phyloP scores from a whole-genome alignment of 164 flowering plant genomes.

The Cinnamomum micranthum region DNA sequence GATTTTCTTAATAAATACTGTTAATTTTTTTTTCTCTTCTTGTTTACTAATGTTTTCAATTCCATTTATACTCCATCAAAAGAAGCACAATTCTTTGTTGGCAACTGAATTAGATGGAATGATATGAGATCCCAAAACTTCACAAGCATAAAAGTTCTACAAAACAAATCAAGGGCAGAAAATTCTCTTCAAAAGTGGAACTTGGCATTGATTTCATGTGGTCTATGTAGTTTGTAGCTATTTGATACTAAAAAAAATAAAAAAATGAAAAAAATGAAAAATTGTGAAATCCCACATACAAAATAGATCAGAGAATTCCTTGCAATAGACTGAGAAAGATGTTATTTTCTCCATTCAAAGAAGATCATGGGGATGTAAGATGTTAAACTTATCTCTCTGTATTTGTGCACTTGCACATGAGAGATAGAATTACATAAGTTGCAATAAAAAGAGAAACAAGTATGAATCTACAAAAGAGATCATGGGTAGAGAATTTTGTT shows the following conservation, averaged over 20 bases:
- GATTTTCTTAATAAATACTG: no score
- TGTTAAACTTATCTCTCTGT: no score
- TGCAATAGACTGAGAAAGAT: no score
- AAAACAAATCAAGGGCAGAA: neutral
- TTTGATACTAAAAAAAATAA: no score
- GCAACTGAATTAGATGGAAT: no score
- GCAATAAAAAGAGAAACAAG: neutral
- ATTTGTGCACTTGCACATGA: no score
- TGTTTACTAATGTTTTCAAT: neutral
- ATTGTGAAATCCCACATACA: no score
- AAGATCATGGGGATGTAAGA: no score
- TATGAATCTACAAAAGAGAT: neutral
- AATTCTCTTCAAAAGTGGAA: neutral
- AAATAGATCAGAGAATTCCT: no score
- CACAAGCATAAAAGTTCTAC: neutral
- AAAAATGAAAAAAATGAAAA: no score
- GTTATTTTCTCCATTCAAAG: no score
- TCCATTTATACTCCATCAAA: neutral
- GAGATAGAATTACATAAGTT: neutral
- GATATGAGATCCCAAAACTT: neutral
- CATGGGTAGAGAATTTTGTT: neutral
- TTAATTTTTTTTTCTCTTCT: neutral
- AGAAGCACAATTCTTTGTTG: neutral
- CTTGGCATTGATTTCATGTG: neutral
- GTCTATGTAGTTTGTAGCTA: neutral